Evolutionary conservation across 2,329 filamentous ascomycete species (phyloP), one percentile per base, ranked within the genome.

Genomic region (Ophiosphaerella herpotricha): DNA sequence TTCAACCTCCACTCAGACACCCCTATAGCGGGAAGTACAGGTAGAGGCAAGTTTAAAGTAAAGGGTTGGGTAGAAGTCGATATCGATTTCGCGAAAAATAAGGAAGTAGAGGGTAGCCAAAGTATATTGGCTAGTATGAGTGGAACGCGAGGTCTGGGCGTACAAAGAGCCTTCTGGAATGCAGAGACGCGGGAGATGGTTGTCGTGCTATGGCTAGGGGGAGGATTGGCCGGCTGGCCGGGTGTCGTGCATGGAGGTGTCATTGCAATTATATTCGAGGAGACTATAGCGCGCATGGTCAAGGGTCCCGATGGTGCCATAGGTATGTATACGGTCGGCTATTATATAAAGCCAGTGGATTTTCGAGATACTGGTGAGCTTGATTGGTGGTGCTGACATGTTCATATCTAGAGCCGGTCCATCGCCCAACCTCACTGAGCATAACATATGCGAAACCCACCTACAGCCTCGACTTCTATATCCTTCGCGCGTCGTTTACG

Each of bases 191-290:
- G 83, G 57, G 82, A 84, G 60, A 70, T 85, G 31, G 74, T 86
- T 9, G 82, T 79, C 42, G 78, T 91, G n/a, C 76, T 91, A 4
- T 88, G 80, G 77, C 80, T 91, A 46, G 89, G 89, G 6, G 70
- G 77, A n/a, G 82, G 78, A 1, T 66, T 87, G 16, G 77, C 80
- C 40, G 88, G 89, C 4, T 92, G 87, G 86, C 88, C 88, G 1
- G 81, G 82, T 11, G 78, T 89, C 35, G 84, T 85, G 43, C 89
- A 93, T 74, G 89, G 89, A 47, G 89, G 89, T 12, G 78, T 81
- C 6, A 78, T 89, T 41, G 86, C 85, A 7, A 90, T 85, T 0
- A 70, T 89, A 3, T 73, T 91, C 33, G 83, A 89, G 68, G 89
- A 91, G 75, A 82, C 80, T 43, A 77, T 90, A 54, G 84, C 85